Evolutionary conservation across 139 green algal genomes (phyloP).

Genomic region (Yamagishiella unicocca): DNA sequence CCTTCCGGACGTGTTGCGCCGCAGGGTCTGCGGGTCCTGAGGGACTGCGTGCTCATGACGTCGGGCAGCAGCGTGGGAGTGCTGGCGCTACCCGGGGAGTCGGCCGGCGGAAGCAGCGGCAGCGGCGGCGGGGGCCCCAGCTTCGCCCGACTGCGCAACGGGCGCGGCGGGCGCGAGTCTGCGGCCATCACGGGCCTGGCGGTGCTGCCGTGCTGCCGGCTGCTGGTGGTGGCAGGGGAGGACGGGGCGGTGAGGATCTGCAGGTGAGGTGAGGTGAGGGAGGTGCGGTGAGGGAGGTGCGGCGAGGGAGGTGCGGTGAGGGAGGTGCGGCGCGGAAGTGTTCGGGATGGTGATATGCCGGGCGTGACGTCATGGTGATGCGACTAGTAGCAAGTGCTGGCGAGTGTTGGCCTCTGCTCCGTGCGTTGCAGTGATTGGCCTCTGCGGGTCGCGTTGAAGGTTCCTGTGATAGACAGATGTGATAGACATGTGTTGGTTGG

Average conservation of each 20-base stretch:
- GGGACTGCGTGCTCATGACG: constrained; percentile 41
- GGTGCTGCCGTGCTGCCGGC: constrained; percentile 40
- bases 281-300: too few species aligned
- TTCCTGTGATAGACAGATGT: too few species aligned
- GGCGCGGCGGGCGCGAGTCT: constrained; percentile 19
- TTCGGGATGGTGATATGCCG: too few species aligned
- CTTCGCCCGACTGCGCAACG: constrained; percentile 40
- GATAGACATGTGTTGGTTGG: too few species aligned
- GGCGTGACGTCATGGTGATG: too few species aligned
- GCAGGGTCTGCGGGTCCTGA: constrained; percentile 15
- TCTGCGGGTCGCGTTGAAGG: too few species aligned
- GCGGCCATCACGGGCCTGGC: constrained; percentile 27
- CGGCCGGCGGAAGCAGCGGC: not conserved
- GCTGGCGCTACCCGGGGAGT: not conserved
- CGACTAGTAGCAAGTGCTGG: too few species aligned
- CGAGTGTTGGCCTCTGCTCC: too few species aligned
- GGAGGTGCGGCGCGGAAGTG: too few species aligned
- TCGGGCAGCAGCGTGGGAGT: constrained; percentile 35
- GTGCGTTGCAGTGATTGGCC: too few species aligned
- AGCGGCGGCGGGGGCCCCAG: not conserved
- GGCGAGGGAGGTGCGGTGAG: too few species aligned
- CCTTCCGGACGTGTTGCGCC: too few species aligned
- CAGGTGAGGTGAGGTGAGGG: not conserved
- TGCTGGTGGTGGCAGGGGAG: constrained; percentile 31
- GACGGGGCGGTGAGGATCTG: constrained; percentile 25